Percentiles rank a stretch among this genome's conserved stretches.
Conservation (phyloP, 495 filamentous ascomycete genomes). For the Immersiella caudata region DNA sequence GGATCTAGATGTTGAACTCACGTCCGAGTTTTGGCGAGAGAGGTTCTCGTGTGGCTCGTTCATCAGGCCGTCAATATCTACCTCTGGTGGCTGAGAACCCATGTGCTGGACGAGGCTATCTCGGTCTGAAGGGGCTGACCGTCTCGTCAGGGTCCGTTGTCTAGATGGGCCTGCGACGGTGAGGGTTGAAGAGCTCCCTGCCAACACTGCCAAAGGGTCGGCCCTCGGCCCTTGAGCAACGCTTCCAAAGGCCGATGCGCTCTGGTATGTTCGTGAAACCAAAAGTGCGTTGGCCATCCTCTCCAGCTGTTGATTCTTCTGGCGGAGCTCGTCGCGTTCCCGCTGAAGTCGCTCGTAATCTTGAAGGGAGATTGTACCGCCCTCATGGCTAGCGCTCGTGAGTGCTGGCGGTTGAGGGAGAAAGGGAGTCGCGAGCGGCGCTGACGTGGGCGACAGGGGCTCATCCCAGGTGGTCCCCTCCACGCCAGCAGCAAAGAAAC, state of each 20-base stretch:
- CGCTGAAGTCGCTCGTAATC: conserved; percentile 29
- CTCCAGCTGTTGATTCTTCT: conserved; percentile 29
- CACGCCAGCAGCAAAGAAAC: conserved; percentile 10
- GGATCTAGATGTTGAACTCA: conserved; percentile 29
- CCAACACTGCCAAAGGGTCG: not conserved
- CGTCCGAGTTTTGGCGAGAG: conserved; percentile 32
- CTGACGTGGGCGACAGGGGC: conserved; percentile 9
- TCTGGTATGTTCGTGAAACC: conserved; percentile 13
- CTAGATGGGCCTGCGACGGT: not conserved
- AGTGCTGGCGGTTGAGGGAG: not conserved
- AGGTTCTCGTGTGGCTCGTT: conserved; percentile 32
- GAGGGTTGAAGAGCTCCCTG: not conserved
- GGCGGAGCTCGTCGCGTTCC: conserved; percentile 27
- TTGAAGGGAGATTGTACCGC: conserved; percentile 14
- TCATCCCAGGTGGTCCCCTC: not conserved
- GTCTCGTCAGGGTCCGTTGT: not conserved
- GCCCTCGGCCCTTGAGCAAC: not conserved
- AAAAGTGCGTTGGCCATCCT: conserved; percentile 24
- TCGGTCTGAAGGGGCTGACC: conserved; percentile 20
- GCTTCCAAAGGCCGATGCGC: not conserved
- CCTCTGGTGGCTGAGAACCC: conserved; percentile 35
- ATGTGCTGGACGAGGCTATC: conserved; percentile 36
- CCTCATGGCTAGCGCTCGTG: not conserved
- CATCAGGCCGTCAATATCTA: conserved; percentile 36
- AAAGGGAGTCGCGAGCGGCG: not conserved